Evolutionary conservation across 2,329 filamentous ascomycete species (phyloP), one percentile per base, ranked within the genome.

Genomic region (Aspergillus fijiensis): DNA sequence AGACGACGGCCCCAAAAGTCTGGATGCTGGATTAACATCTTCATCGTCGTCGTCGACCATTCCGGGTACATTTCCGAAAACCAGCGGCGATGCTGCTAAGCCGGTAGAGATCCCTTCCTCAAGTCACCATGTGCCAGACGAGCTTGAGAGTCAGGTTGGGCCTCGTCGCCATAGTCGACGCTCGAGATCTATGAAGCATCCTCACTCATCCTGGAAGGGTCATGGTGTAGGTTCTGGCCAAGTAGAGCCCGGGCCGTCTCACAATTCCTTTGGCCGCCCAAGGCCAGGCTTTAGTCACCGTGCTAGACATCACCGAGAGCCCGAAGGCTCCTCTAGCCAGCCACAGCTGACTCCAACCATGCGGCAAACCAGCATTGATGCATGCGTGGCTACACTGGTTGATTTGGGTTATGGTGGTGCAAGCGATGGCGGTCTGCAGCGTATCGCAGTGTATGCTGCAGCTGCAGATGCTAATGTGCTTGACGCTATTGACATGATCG

Each of bases 401-500:
- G 70, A 65, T 14, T 72, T 81, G 53, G 80, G 79, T 6, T 81
- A 77, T 62, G 78, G 74, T 23, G 67, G 63, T 16, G 67, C 65
- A 23, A 62, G 72, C 19, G 68, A 74, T 23, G 74, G 76, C 23
- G 77, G 77, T 49, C 65, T 61, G 29, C 66, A 75, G 31, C 71
- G 80, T 48, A 70, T 82, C 58, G 68, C 69, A 33, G 70, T 81
- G 10, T 81, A 80, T 71, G 80, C 80, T 14, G 74, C 75, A 27
- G 79, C 78, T 27, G 75, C 77, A 14, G 71, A 77, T 23, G 77
- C 79, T 16, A 73, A 72, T 55, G 66, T 82, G 23, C 67, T 68
- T 27, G 77, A 80, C 55, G 80, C 80, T 2, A 80, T 82, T 64
- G 79, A 81, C 51, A 80, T 81, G 75, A 81, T 82, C 63, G 79